Evolutionary conservation across 2,329 filamentous ascomycete species (phyloP).

Genomic region (Gnomoniopsis smithogilvyi): DNA sequence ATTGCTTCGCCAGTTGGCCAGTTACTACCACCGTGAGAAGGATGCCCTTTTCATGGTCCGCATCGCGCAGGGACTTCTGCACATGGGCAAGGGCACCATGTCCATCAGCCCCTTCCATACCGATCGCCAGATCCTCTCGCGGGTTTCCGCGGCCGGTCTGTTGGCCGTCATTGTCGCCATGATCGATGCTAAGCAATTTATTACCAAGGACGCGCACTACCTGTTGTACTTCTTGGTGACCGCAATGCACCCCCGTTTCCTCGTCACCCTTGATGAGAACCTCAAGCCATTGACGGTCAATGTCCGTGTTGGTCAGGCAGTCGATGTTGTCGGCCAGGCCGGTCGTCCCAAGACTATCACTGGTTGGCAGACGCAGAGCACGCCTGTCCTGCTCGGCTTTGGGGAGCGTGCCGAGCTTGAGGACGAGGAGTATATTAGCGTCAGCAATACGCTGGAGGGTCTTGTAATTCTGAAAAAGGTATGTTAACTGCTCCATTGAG

Average conservation of each 20-base stretch:
- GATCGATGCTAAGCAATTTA: constrained; percentile 90
- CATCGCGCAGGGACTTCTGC: constrained; percentile 92
- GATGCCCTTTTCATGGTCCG: constrained; percentile 98
- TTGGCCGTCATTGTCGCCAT: constrained; percentile 88
- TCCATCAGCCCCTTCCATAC: constrained; percentile 99
- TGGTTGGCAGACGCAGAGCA: constrained; percentile 99
- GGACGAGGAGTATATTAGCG: constrained; percentile 92
- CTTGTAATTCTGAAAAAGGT: constrained; percentile 97
- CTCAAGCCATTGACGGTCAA: constrained; percentile 93
- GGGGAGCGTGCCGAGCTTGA: constrained; percentile 95
- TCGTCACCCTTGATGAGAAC: constrained; percentile 93
- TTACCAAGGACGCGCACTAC: constrained; percentile 71
- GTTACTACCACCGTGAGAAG: constrained; percentile 96
- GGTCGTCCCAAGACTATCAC: constrained; percentile 98
- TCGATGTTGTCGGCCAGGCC: constrained; percentile 96
- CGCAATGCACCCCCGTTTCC: constrained; percentile 94
- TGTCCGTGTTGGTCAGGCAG: constrained; percentile 94
- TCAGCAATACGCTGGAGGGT: constrained; percentile 89
- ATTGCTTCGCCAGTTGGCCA: constrained; percentile 87
- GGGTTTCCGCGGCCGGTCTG: constrained; percentile 84
- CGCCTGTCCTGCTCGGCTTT: constrained; percentile 90
- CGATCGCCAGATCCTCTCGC: constrained; percentile 90
- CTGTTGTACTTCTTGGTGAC: constrained; percentile 96
- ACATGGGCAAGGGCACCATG: constrained; percentile 99
- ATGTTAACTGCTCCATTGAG: constrained; percentile 32